A percentile compares a stretch with the other conserved stretches of the same genome.
Evolutionary conservation across 2,329 filamentous ascomycete genomes (phyloP).

Genomic region (Stagonosporopsis rhizophila): DNA sequence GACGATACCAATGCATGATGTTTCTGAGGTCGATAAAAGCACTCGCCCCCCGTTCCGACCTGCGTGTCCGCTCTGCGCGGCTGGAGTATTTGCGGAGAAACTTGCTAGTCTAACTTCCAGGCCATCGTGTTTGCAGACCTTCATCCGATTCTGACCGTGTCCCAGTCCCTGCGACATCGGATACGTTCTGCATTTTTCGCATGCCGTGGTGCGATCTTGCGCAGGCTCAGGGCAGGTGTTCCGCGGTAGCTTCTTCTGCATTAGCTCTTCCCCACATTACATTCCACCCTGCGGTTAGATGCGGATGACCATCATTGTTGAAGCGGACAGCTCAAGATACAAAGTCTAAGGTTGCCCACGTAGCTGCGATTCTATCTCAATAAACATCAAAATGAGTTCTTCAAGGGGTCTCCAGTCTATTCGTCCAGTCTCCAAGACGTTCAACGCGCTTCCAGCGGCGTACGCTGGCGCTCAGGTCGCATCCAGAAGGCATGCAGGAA

Average conservation of each 20-base stretch:
- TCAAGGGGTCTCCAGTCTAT: constrained; percentile 43
- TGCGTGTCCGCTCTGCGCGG: not conserved
- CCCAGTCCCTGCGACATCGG: constrained; percentile 30
- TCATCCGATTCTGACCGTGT: constrained; percentile 31
- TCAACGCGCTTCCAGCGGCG: constrained; percentile 33
- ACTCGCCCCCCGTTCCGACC: not conserved
- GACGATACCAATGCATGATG: constrained; percentile 24
- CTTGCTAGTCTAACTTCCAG: not conserved
- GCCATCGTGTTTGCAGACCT: not conserved
- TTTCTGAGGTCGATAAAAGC: constrained; percentile 2
- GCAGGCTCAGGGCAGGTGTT: constrained; percentile 15
- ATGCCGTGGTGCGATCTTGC: constrained; percentile 6
- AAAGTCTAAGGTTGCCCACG: constrained; percentile 26
- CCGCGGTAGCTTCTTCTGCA: not conserved
- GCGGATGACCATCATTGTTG: constrained; percentile 29
- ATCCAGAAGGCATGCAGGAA: constrained; percentile 54
- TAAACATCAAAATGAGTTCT: constrained; percentile 38
- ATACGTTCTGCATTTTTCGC: constrained; percentile 5
- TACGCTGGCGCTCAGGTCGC: constrained; percentile 33
- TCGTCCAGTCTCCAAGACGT: constrained; percentile 36
- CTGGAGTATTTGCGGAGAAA: constrained; percentile 3
- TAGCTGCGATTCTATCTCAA: not conserved
- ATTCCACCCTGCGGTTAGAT: constrained; percentile 35
- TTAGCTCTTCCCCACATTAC: constrained; percentile 12
- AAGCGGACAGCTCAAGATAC: constrained; percentile 29